Conservation (phyloP, 2,329 filamentous ascomycete genomes). For the Sporothrix humicola region DNA sequence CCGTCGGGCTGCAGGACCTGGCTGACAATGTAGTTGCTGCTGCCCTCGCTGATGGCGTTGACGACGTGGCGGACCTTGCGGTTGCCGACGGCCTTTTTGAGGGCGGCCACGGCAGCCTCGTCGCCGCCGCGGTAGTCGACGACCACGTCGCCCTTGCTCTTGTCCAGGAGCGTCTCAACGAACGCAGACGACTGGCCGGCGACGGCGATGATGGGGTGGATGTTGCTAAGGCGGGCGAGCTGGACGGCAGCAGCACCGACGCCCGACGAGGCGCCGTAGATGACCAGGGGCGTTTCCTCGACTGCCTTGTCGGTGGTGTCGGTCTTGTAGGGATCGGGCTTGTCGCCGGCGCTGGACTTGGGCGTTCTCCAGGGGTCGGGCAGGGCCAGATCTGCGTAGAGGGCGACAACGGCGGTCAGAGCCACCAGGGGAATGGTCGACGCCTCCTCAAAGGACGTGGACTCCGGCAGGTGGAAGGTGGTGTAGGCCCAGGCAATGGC, state of each 20-base stretch:
- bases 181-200: slow-evolving; percentile 54
- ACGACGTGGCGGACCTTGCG: slow-evolving; percentile 49
- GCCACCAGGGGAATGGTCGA: slow-evolving; percentile 53
- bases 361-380: slow-evolving; percentile 50
- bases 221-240: slow-evolving; percentile 53
- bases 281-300: slow-evolving; percentile 40
- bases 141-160: slow-evolving; percentile 56
- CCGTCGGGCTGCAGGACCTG: slow-evolving; percentile 46
- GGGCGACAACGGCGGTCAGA: slow-evolving; percentile 51
- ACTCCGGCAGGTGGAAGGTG: slow-evolving; percentile 50
- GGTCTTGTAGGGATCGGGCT: slow-evolving; percentile 4
- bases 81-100: slow-evolving; percentile 43
- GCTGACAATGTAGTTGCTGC: slow-evolving; percentile 48
- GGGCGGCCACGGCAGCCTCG: slow-evolving; percentile 50
- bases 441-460: slow-evolving; percentile 48
- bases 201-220: slow-evolving; percentile 61
- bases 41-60: slow-evolving; percentile 53
- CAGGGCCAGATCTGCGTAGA: slow-evolving; percentile 48
- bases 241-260: slow-evolving; percentile 61
- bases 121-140: slow-evolving; percentile 61
- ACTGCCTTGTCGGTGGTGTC: neutral
- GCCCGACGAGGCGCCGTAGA: slow-evolving; percentile 55
- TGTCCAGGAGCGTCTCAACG: slow-evolving; percentile 54
- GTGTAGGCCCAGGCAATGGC: slow-evolving; percentile 49
- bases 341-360: slow-evolving; percentile 38